phyloP scores from a whole-genome alignment of 495 filamentous ascomycete genomes.

The Xylaria longipes region DNA sequence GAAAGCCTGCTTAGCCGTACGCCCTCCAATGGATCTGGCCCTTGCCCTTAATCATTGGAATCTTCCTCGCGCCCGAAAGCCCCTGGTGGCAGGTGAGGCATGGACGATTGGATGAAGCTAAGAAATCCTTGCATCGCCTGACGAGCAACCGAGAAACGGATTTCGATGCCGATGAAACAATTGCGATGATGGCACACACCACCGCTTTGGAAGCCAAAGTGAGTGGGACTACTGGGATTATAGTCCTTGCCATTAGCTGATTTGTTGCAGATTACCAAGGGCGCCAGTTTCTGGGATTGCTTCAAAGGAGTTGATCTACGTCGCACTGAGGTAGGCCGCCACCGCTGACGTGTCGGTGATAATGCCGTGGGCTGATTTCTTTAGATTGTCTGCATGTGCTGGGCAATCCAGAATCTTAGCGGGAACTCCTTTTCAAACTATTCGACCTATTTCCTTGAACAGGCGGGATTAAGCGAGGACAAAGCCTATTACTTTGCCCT shows the following conservation, averaged over 20 bases:
- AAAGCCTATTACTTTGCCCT: slow-evolving; percentile 74
- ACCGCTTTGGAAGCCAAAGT: slow-evolving; percentile 73
- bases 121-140: slow-evolving; percentile 69
- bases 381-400: slow-evolving; percentile 74
- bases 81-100: slow-evolving; percentile 85
- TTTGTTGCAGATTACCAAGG: slow-evolving; percentile 57
- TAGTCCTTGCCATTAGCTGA: neutral
- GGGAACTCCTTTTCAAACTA: slow-evolving; percentile 84
- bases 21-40: slow-evolving; percentile 90
- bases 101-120: slow-evolving; percentile 71
- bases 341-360: neutral
- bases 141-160: slow-evolving; percentile 64
- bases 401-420: slow-evolving; percentile 82
- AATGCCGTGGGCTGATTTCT: slow-evolving; percentile 22
- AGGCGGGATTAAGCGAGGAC: slow-evolving; percentile 66
- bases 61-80: slow-evolving; percentile 74
- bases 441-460: slow-evolving; percentile 77
- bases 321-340: slow-evolving; percentile 64
- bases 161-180: slow-evolving; percentile 76
- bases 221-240: neutral
- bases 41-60: slow-evolving; percentile 72
- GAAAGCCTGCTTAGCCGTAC: slow-evolving; percentile 56
- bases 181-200: slow-evolving; percentile 87
- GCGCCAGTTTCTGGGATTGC: slow-evolving; percentile 76
- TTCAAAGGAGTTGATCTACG: slow-evolving; percentile 76